These are phyloP conservation scores for Castanopsis chinensis DNA, from an alignment of 306 rosid species.

Conservation along the genomic window DNA sequence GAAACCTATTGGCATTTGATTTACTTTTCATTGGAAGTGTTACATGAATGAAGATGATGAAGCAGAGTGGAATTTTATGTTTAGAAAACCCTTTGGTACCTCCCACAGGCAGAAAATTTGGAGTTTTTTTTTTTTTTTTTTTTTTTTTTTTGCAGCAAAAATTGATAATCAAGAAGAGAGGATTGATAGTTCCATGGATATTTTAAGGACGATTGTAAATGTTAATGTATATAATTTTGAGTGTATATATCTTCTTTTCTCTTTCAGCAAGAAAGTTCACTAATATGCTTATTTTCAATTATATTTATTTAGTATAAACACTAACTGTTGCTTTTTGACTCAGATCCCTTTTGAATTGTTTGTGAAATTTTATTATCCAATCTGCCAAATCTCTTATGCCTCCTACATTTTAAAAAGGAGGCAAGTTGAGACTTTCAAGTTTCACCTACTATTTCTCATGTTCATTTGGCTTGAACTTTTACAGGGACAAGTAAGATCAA, in stretches of 20 bases:
- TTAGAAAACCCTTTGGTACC: background rate
- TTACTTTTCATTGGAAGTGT: background rate
- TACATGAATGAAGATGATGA: background rate
- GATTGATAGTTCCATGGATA: background rate
- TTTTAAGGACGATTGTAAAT: too few species aligned
- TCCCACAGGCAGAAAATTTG: background rate
- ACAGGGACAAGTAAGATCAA: constrained; percentile 25
- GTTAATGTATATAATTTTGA: background rate
- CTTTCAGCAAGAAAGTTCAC: background rate
- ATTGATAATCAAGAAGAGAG: background rate
- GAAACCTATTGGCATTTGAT: background rate
- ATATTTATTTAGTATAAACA: background rate
- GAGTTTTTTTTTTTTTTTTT: too few species aligned
- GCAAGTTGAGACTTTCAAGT: background rate
- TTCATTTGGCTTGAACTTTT: background rate
- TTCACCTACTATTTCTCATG: background rate
- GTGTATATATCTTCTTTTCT: background rate
- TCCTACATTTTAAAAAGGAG: background rate
- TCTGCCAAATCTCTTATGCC: background rate
- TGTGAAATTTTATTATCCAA: background rate
- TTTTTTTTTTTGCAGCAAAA: too few species aligned
- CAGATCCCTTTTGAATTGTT: background rate
- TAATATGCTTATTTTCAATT: background rate
- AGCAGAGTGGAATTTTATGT: background rate
- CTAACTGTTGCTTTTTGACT: background rate